A percentile compares a stretch with the other conserved stretches of the same genome.
These are phyloP conservation scores for Wickerhamomyces subpelliculosus DNA, from an alignment of 805 yeast species.

Conservation along the genomic window DNA sequence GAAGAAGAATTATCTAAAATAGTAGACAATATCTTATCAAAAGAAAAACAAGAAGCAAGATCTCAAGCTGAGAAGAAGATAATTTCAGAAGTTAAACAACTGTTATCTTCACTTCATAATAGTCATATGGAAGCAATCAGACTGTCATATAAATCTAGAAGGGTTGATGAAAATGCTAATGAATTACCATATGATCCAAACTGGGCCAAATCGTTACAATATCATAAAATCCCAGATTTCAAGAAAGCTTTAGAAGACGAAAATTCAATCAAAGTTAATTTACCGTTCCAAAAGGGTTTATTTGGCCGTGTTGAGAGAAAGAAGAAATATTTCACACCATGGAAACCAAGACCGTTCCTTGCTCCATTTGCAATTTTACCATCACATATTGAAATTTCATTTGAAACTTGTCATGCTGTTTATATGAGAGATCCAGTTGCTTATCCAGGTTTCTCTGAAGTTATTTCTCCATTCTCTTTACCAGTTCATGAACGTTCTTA, in stretches of 20 bases:
- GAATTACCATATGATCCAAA: constrained; percentile 37
- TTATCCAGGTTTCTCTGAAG: constrained; percentile 94
- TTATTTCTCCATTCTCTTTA: constrained; percentile 79
- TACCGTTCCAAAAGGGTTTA: constrained; percentile 79
- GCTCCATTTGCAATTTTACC: constrained; percentile 92
- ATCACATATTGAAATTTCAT: constrained; percentile 84
- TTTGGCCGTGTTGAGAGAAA: constrained; percentile 74
- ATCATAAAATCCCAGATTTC: constrained; percentile 36
- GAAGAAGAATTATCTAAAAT: too few relatives aligned
- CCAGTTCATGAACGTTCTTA: constrained; percentile 88
- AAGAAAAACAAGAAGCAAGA: constrained; percentile 9
- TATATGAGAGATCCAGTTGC: constrained; percentile 96
- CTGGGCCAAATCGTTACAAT: constrained; percentile 43
- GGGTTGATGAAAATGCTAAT: constrained; percentile 16
- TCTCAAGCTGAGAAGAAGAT: constrained; percentile 24
- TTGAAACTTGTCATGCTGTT: constrained; percentile 92
- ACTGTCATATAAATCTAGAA: constrained; percentile 23
- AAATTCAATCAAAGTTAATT: constrained; percentile 38
- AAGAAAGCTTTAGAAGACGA: constrained; percentile 47
- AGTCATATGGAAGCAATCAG: constrained; percentile 22
- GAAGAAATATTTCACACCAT: constrained; percentile 90
- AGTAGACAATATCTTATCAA: too few relatives aligned
- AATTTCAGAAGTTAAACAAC: constrained; percentile 22
- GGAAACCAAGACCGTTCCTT: constrained; percentile 90
- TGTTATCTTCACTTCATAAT: constrained; percentile 15